Evolutionary conservation across 306 rosid species (phyloP).

Genomic region (Cucurbita pepo): DNA sequence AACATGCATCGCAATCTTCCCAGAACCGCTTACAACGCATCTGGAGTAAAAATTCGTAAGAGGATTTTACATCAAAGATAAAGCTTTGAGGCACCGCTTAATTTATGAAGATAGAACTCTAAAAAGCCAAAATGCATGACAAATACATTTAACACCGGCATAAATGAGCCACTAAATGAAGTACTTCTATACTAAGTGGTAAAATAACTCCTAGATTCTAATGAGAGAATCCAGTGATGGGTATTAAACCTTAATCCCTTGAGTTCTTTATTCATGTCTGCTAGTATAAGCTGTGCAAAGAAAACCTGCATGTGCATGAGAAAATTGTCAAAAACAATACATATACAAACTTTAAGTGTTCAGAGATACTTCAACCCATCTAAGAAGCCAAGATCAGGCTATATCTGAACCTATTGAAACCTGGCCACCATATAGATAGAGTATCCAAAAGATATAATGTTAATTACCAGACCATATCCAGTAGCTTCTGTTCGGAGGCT

Average conservation of each 20-base stretch:
- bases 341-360: neutral
- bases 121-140: neutral
- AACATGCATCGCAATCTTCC: slow-evolving; percentile 98
- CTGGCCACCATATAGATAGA: slow-evolving; percentile 5
- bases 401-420: neutral
- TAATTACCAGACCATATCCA: slow-evolving; percentile 94
- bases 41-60: slow-evolving; percentile 26
- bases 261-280: slow-evolving; percentile 93
- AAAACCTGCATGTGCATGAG: slow-evolving; percentile 62
- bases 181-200: neutral
- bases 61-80: slow-evolving; percentile 5
- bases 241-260: slow-evolving; percentile 83
- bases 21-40: slow-evolving; percentile 88
- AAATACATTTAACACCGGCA: neutral
- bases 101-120: neutral
- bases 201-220: slow-evolving; percentile 5
- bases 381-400: neutral
- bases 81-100: neutral
- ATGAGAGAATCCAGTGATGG: slow-evolving; percentile 8
- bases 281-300: slow-evolving; percentile 93
- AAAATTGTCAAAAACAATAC: slow-evolving; percentile 7
- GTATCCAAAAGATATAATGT: slow-evolving; percentile 13
- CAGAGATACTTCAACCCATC: slow-evolving; percentile 1
- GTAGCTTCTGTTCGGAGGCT: slow-evolving; percentile 99
- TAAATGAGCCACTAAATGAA: neutral